phyloP scores from a whole-genome alignment of 768 basidiomycete species.

The Coprinellus micaceus region DNA sequence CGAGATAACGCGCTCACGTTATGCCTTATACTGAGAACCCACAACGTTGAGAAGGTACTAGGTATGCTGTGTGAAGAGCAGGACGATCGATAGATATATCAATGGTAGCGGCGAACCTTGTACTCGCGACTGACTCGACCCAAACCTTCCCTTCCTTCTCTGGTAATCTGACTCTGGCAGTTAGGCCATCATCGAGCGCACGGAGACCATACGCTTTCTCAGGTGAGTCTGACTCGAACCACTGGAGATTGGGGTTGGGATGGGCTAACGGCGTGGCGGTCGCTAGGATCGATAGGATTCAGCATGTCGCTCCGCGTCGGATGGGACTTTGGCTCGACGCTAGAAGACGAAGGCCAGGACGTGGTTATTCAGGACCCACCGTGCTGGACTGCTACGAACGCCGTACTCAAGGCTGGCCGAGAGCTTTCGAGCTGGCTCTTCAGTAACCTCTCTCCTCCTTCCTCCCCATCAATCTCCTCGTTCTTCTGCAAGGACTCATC shows the following conservation, averaged over 20 bases:
- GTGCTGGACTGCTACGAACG: not conserved
- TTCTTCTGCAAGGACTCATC: not conserved
- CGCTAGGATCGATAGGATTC: too few relatives aligned
- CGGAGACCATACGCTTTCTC: too few relatives aligned
- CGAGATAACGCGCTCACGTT: too few relatives aligned
- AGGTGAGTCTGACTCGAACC: too few relatives aligned
- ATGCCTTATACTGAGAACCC: too few relatives aligned
- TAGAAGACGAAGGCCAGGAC: not conserved
- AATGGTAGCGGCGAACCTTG: not conserved
- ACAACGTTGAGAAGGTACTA: too few relatives aligned
- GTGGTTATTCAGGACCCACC: not conserved
- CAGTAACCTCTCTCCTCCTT: not conserved
- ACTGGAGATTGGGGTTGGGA: too few relatives aligned
- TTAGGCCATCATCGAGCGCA: not conserved
- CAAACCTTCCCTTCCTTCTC: not conserved
- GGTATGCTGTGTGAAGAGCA: too few relatives aligned
- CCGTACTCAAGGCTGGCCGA: not conserved
- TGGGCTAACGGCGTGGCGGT: too few relatives aligned
- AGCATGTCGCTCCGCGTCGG: not conserved
- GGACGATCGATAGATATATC: not conserved
- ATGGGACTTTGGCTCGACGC: not conserved
- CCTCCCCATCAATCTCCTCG: not conserved
- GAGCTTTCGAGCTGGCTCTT: not conserved
- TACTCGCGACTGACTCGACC: not conserved
- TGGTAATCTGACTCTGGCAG: not conserved